phyloP scores from a whole-genome alignment of 2,329 filamentous ascomycete genomes.

The Colletotrichum paranaense region DNA sequence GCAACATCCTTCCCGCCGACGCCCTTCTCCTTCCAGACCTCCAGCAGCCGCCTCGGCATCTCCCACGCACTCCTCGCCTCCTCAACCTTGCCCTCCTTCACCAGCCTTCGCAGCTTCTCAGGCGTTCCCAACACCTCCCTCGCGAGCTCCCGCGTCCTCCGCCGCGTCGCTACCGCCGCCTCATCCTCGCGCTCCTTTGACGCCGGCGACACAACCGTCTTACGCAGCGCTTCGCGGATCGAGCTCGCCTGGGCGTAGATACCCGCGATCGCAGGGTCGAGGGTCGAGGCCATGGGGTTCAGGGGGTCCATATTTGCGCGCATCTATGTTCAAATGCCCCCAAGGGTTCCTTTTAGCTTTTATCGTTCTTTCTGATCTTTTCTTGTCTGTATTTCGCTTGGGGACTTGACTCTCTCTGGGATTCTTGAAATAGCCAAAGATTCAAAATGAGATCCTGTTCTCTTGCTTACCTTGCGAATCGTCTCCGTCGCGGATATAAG shows the following conservation, averaged over 20 bases:
- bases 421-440: neutral
- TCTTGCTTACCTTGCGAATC: constrained; percentile 75
- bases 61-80: constrained; percentile 71
- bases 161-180: constrained; percentile 47
- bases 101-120: constrained; percentile 66
- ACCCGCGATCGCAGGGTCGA: constrained; percentile 79
- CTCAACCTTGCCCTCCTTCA: constrained; percentile 68
- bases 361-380: neutral
- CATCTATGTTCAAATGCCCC: constrained; percentile 63
- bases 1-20: constrained; percentile 66
- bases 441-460: neutral
- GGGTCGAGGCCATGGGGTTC: constrained; percentile 77
- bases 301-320: constrained; percentile 83
- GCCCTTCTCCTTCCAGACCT: constrained; percentile 65
- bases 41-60: constrained; percentile 61
- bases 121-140: constrained; percentile 72
- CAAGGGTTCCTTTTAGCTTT: neutral
- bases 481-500: constrained; percentile 96
- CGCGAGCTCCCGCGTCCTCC: constrained; percentile 66
- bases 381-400: neutral
- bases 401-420: no score
- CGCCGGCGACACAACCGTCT: constrained; percentile 59
- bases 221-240: constrained; percentile 64
- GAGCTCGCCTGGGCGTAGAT: constrained; percentile 73
- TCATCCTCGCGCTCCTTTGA: constrained; percentile 50